These are phyloP conservation scores for Viola pubescens DNA, from an alignment of 441 rosid genomes.

Conservation along the genomic window DNA sequence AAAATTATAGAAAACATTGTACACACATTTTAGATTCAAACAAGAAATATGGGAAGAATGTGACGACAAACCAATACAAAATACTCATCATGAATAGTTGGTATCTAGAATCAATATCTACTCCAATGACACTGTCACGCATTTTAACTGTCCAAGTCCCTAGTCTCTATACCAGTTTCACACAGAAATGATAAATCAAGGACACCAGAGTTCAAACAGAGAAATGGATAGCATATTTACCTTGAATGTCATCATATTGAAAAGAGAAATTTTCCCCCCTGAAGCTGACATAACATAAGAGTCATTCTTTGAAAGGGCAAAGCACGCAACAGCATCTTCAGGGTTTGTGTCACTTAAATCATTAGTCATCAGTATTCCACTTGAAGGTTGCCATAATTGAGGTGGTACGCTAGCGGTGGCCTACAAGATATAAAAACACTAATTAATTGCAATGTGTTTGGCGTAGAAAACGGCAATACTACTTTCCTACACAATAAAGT, in stretches of 20 bases:
- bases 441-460: conserved; percentile 10
- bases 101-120: background rate
- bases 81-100: too few relatives aligned
- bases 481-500: background rate
- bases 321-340: conserved; percentile 79
- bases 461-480: conserved; percentile 9
- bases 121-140: background rate
- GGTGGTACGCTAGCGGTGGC: conserved; percentile 55
- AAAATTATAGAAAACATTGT: too few relatives aligned
- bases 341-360: conserved; percentile 51
- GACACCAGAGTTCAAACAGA: background rate
- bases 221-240: conserved; percentile 24
- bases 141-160: background rate
- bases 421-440: conserved; percentile 27
- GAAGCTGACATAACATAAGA: conserved; percentile 87
- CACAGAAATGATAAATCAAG: background rate
- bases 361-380: conserved; percentile 70
- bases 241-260: conserved; percentile 88
- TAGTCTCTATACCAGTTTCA: conserved; percentile 5
- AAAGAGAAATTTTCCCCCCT: conserved; percentile 70
- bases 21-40: too few relatives aligned
- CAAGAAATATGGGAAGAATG: too few relatives aligned
- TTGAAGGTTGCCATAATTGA: conserved; percentile 74
- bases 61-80: too few relatives aligned
- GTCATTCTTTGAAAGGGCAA: conserved; percentile 84